Evolutionary conservation across 305 asterid species (phyloP), one percentile per base, ranked within the genome.

Genomic region (Solanum chacoense): DNA sequence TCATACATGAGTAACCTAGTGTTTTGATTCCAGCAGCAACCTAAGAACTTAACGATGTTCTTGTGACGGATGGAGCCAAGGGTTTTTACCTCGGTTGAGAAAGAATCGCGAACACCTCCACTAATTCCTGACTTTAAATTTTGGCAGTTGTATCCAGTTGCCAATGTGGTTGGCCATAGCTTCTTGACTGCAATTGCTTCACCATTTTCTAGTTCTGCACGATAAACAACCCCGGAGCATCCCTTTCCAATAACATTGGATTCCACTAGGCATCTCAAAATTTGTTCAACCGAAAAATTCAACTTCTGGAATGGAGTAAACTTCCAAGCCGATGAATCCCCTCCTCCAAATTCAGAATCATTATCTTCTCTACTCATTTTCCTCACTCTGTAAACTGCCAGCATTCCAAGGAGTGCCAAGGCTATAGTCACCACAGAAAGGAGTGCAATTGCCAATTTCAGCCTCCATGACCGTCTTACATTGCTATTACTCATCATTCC

Each of bases 241-340:
- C 99, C 99, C 88, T 95, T 97, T 16, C 99, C 99, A 1, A 97
- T 96, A 2, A 93, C 94, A 34, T 97, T 97, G 77, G 94, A 89
- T 84, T 97, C 99, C 20, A 95, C 93, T 3, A 97, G 91, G 83
- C 98, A 94, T 73, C 90, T 90, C 12, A 95, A 84, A 11, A 97
- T 92, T 89, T 96, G 94, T n/a, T 94, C 95, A 0, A 95, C 91
- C 0, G 97, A 92, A 90, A 96, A 94, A 89, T 88, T 94, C 78
- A 96, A 89, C 89, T 94, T 96, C 92, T 96, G 98, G 87, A 96
- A 95, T 1, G 98, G 99, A 37, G 94, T 95, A 69, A 94, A 93
- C 81, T 94, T 92, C 99, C 99, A 96, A 12, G 96, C 91, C 50
- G 93, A 89, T 5, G 89, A 85, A 37, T 89, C 92, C 2, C 90